Percentiles rank a stretch among this genome's conserved stretches.
phyloP scores from a whole-genome alignment of 768 basidiomycete species.

The Mycena metata region DNA sequence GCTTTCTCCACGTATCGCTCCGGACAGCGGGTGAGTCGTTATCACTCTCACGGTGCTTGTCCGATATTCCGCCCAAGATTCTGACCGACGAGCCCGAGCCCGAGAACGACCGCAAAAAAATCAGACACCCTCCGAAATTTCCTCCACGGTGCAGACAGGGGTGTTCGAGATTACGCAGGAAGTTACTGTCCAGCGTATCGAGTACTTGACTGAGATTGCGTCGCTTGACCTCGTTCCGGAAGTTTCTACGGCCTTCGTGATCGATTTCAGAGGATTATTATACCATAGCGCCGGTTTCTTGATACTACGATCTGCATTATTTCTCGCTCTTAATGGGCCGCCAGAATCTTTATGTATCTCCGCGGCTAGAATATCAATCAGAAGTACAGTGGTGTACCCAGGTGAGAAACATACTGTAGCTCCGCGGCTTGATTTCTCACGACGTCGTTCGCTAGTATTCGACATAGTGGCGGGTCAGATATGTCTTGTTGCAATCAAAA shows the following conservation, averaged over 20 bases:
- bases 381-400: too few species aligned
- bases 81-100: neutral
- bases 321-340: too few species aligned
- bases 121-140: slow-evolving; percentile 1
- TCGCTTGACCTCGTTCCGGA: slow-evolving; percentile 35
- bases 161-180: slow-evolving; percentile 24
- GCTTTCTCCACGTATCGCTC: slow-evolving; percentile 4
- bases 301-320: too few species aligned
- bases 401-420: too few species aligned
- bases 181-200: slow-evolving; percentile 32
- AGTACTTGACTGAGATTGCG: slow-evolving; percentile 28
- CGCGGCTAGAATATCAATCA: too few species aligned
- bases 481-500: too few species aligned
- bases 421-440: too few species aligned
- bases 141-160: slow-evolving; percentile 2
- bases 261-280: too few species aligned
- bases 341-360: too few species aligned
- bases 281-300: too few species aligned
- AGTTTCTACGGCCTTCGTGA: slow-evolving; percentile 28
- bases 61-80: neutral
- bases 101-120: neutral
- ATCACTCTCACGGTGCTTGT: neutral
- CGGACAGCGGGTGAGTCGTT: neutral
- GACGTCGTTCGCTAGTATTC: too few species aligned
- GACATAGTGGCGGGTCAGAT: too few species aligned